A percentile compares a stretch with the other conserved stretches of the same genome.
phyloP scores from a whole-genome alignment of 2,329 filamentous ascomycete species.

The Diaporthe vaccinii region DNA sequence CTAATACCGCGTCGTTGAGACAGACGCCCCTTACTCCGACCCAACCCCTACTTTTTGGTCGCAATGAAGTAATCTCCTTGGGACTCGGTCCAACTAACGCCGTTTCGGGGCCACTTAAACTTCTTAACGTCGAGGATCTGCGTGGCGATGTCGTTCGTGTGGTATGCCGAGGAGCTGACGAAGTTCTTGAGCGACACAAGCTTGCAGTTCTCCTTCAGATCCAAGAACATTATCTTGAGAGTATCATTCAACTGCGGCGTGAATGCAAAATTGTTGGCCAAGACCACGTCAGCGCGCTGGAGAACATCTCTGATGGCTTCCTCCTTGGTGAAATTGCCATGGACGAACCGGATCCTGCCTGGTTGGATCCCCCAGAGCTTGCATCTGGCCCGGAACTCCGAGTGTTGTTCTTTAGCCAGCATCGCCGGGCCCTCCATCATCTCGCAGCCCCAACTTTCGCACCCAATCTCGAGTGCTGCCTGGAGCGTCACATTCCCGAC shows the following conservation, averaged over 20 bases:
- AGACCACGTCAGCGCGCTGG: slow-evolving; percentile 89
- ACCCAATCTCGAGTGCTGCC: slow-evolving; percentile 91
- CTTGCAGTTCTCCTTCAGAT: slow-evolving; percentile 90
- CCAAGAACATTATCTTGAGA: slow-evolving; percentile 89
- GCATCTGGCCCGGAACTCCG: slow-evolving; percentile 87
- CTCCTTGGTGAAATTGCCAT: slow-evolving; percentile 87
- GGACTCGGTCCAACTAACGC: slow-evolving; percentile 93
- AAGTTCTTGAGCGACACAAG: slow-evolving; percentile 95
- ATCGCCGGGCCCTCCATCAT: slow-evolving; percentile 93
- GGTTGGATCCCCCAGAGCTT: slow-evolving; percentile 89
- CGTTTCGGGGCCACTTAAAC: slow-evolving; percentile 72
- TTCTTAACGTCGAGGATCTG: slow-evolving; percentile 82
- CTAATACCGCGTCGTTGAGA: slow-evolving; percentile 2
- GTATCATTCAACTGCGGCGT: slow-evolving; percentile 87
- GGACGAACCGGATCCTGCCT: slow-evolving; percentile 83
- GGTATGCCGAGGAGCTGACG: slow-evolving; percentile 79
- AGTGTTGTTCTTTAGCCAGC: slow-evolving; percentile 82
- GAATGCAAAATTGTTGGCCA: slow-evolving; percentile 99
- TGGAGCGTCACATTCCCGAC: slow-evolving; percentile 97
- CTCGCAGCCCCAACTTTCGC: slow-evolving; percentile 96
- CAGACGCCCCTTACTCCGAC: neutral
- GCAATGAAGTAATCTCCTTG: slow-evolving; percentile 91
- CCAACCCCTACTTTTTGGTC: slow-evolving; percentile 71
- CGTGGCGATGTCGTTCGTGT: slow-evolving; percentile 82
- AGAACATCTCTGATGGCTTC: slow-evolving; percentile 78